Base-by-base conservation (phyloP, 805 yeast genomes). In the Saccharomyces kudriavzevii region DNA sequence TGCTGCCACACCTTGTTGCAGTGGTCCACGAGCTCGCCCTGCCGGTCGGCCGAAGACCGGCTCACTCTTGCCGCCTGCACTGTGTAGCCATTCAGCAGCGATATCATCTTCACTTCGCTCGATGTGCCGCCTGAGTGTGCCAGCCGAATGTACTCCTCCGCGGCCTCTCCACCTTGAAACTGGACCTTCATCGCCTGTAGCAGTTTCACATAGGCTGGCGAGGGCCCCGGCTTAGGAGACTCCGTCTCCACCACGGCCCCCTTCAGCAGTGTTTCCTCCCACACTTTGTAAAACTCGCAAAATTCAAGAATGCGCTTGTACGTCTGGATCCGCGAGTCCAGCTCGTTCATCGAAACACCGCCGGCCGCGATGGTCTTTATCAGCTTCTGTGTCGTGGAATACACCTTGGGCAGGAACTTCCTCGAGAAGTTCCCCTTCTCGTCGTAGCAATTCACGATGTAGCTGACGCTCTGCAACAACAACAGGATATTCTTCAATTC, bases 391-490 rank as follows among this genome's bases (percentile, higher is more conserved):
- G 64, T 61, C 13, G 68, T 60, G 11, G 55, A 49, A 11, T 49
- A 40, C 20, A 66, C 66, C 49, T 68, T 68, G 1, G 71, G 70
- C 45, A 68, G 49, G 46, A 66, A 68, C 49, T 56, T 63, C 6
- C 55, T 55, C 0, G 70, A 66, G 51, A 67, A 68, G 51, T 65
- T 65, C 3, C 68, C 62, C 40, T 58, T 60, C 29, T 59, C 58
- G 53, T 69, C 71, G 46, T 65, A 63, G 31, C 70, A 68, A 47
- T 68, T 69, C 2, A 64, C 63, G 35, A 69, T 49, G 49, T 62
- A 69, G 54, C 70, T 66, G 8, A 67, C 62, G 55, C 71, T 66
- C 54, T 69, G 72, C 20, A 68, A 54, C 8, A 69, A 53, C 6
- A 68, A 48, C 17, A 69, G 48, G 3, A 68, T 20, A 27, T 61